A percentile compares a stretch with the other conserved stretches of the same genome.
Conservation (phyloP, 2,329 filamentous ascomycete species). For the Diaporthe ilicicola region DNA sequence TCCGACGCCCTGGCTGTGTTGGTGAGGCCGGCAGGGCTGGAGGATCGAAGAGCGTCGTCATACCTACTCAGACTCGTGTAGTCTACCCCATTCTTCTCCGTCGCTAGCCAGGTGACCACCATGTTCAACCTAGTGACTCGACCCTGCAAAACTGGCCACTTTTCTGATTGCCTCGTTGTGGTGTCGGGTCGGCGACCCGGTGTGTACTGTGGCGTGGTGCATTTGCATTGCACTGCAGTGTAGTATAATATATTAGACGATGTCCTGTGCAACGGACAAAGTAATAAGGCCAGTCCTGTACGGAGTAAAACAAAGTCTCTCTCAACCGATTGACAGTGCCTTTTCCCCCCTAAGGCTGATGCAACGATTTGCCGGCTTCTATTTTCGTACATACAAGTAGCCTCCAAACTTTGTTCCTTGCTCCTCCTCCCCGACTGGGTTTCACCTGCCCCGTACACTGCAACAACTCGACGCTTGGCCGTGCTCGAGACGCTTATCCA, state of each 20-base stretch:
- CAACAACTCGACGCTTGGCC: conserved; percentile 20
- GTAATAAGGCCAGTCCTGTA: too few relatives aligned
- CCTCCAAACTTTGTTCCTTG: conserved; percentile 12
- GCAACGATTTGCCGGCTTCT: conserved; percentile 2
- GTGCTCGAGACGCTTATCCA: conserved; percentile 1
- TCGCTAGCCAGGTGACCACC: conserved; percentile 9
- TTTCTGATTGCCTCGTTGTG: background rate
- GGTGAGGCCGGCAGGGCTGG: conserved; percentile 10
- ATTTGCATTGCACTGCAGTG: too few relatives aligned
- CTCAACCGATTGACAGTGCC: background rate
- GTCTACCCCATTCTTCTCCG: conserved; percentile 7
- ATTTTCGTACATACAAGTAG: background rate
- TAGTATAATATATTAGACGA: background rate
- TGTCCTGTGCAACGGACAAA: too few relatives aligned
- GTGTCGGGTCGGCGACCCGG: background rate
- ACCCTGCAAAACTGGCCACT: conserved; percentile 20
- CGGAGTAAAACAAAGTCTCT: background rate
- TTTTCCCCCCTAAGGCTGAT: background rate
- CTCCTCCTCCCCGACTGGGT: conserved; percentile 10
- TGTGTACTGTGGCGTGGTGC: background rate
- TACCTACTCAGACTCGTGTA: background rate
- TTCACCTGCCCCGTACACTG: conserved; percentile 19
- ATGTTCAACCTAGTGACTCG: conserved; percentile 12
- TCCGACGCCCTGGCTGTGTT: conserved; percentile 12
- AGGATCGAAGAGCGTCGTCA: conserved; percentile 13